phyloP scores from a whole-genome alignment of 2,329 filamentous ascomycete species.

The Clonostachys byssicola region DNA sequence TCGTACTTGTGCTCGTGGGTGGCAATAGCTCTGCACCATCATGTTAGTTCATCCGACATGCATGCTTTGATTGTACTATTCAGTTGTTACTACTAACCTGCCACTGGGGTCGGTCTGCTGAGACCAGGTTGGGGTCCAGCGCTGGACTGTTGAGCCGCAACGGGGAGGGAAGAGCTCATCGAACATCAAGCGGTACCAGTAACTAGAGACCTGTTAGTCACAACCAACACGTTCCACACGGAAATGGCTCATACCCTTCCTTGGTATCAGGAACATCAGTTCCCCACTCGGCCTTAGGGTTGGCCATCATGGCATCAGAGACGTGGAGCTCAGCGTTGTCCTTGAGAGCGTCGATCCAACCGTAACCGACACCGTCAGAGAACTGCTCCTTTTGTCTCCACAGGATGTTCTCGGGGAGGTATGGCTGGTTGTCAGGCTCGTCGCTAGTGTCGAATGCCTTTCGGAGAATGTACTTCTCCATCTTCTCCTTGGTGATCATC shows the following conservation, averaged over 20 bases:
- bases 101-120: constrained; percentile 95
- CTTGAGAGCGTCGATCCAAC: constrained; percentile 97
- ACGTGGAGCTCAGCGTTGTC: constrained; percentile 87
- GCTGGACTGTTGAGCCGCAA: constrained; percentile 89
- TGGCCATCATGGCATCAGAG: constrained; percentile 97
- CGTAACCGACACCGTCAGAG: constrained; percentile 96
- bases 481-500: constrained; percentile 84
- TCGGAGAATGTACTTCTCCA: constrained; percentile 97
- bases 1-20: constrained; percentile 75
- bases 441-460: constrained; percentile 95
- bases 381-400: constrained; percentile 99
- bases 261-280: constrained; percentile 90
- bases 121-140: constrained; percentile 97
- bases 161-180: constrained; percentile 95
- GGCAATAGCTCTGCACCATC: constrained; percentile 61
- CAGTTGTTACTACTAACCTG: constrained; percentile 51
- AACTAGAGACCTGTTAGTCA: constrained; percentile 38
- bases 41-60: constrained; percentile 3
- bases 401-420: constrained; percentile 93
- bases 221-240: background rate
- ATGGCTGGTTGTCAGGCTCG: constrained; percentile 75
- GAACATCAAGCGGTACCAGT: constrained; percentile 99
- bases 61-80: constrained; percentile 7
- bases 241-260: constrained; percentile 69
- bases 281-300: constrained; percentile 96